phyloP scores from a whole-genome alignment of 1,284 basidiomycete species.

The Ceraceosorus bombacis region DNA sequence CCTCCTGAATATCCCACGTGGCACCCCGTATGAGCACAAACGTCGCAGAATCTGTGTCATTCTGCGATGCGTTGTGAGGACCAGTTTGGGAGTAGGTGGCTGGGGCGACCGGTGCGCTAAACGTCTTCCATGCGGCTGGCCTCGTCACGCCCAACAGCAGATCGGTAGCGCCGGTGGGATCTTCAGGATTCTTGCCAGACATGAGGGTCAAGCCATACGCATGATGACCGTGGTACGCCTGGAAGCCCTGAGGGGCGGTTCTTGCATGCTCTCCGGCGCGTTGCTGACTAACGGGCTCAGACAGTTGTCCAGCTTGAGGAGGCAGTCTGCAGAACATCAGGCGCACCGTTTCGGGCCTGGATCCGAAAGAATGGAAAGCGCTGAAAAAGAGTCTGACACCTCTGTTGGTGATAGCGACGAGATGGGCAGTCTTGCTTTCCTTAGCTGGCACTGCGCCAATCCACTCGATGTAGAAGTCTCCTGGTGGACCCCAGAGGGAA shows the following conservation, averaged over 20 bases:
- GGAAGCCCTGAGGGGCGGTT: not conserved
- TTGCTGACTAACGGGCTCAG: not conserved
- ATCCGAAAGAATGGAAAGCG: not conserved
- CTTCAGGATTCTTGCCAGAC: constrained; percentile 13
- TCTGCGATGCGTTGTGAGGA: not conserved
- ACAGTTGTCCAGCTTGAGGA: constrained; percentile 11
- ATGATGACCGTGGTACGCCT: not conserved
- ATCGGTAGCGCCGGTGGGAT: constrained; percentile 6
- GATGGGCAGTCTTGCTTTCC: constrained; percentile 16
- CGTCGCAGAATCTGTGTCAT: constrained; percentile 16
- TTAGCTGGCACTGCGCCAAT: constrained; percentile 31
- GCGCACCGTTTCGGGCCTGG: constrained; percentile 9
- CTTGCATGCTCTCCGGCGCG: too few species aligned
- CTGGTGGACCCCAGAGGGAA: not conserved
- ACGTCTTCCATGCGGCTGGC: not conserved
- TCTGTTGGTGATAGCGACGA: constrained; percentile 43
- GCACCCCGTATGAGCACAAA: constrained; percentile 13
- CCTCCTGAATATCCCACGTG: constrained; percentile 17
- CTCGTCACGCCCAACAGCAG: not conserved
- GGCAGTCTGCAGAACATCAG: constrained; percentile 16
- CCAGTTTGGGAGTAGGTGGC: not conserved
- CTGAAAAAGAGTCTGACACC: constrained; percentile 44
- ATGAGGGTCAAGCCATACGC: constrained; percentile 2
- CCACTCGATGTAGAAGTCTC: constrained; percentile 32
- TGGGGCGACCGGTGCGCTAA: too few species aligned